Evolutionary conservation across 805 yeast species (phyloP), one percentile per base, ranked within the genome.

Genomic region (Candida pseudofarinosa): DNA sequence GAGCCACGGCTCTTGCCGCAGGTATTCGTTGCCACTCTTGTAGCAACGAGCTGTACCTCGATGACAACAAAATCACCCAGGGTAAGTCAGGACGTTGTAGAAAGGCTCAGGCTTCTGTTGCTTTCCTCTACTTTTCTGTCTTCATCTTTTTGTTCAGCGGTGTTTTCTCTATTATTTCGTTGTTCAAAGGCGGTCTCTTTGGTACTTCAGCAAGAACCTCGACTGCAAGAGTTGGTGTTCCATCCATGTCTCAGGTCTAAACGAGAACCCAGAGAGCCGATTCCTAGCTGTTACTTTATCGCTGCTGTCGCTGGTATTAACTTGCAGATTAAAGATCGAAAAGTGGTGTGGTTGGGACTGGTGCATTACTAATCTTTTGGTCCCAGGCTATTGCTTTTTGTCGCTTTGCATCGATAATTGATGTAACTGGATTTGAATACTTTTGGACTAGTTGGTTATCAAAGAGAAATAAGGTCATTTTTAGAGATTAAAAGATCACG

Each of bases 1-100:
- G 88, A 52, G 98, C 90, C 58, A 81, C 95, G 45, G 96, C 96
- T 41, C 74, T 93, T 61, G 98, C 98, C 41, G 95, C 88, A 47
- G 95, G 82, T 58, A 81, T 86, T 61, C 81, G 90, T 68, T 76
- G 75, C 51, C 97, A 89, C 77, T 84, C 95, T 33, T 91, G 99
- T 77, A 46, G 73, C 54, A 85, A 88, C 80, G 52, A 71, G 48
- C 45, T 34, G 43, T 89, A 87, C 76, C 47, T 89, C 52, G 73
- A 80, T 54, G 38, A 55, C 51, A 91, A 91, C 78, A 65, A 65
- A 48, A 77, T 87, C 55, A 67, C 86, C 47, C 88, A 87, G 73
- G 95, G 95, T 53, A 74, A 83, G 35, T 58, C 71, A 17, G 86
- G 80, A 59, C 82, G 98, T 76, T 93, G 99, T 75, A 87, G 97